A percentile compares a stretch with the other conserved stretches of the same genome.
phyloP scores from a whole-genome alignment of 768 basidiomycete species.

The Tricholoma matsutake region DNA sequence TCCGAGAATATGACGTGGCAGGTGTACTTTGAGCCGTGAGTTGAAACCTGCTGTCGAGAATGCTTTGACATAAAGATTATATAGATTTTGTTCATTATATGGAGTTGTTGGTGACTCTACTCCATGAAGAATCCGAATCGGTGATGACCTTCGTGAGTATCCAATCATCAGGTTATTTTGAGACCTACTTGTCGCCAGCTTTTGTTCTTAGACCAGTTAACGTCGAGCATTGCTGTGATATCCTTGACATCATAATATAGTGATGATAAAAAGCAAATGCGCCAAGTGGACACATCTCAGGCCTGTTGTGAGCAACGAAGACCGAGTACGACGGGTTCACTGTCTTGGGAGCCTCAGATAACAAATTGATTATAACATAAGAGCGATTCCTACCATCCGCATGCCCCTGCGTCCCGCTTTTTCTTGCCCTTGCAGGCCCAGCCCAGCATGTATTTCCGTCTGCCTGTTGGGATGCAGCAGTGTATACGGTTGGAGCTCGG shows the following conservation, averaged over 20 bases:
- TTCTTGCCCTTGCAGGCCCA: slow-evolving; percentile 26
- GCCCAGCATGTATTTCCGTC: slow-evolving; percentile 7
- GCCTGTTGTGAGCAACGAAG: slow-evolving; percentile 25
- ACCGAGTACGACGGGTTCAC: slow-evolving; percentile 27
- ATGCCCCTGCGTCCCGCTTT: slow-evolving; percentile 21
- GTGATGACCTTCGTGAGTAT: too few relatives aligned
- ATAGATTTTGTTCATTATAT: slow-evolving; percentile 21
- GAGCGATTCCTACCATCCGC: slow-evolving; percentile 15
- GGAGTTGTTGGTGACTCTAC: slow-evolving; percentile 11
- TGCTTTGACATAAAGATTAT: slow-evolving; percentile 21
- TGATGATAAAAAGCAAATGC: slow-evolving; percentile 27
- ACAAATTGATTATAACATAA: too few relatives aligned
- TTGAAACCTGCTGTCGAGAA: slow-evolving; percentile 13
- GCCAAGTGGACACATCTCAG: slow-evolving; percentile 24
- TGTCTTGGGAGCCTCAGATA: too few relatives aligned
- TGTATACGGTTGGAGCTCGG: slow-evolving; percentile 25
- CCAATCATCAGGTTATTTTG: too few relatives aligned
- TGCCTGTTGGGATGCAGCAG: slow-evolving; percentile 22
- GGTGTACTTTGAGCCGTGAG: slow-evolving; percentile 20
- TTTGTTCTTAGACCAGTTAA: slow-evolving; percentile 27
- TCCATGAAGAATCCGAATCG: slow-evolving; percentile 20
- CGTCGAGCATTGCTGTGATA: slow-evolving; percentile 12
- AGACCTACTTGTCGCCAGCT: slow-evolving; percentile 23
- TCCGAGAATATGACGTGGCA: slow-evolving; percentile 23
- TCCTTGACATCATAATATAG: slow-evolving; percentile 22